A percentile compares a stretch with the other conserved stretches of the same genome.
Conservation (phyloP, 805 yeast species). For the Wickerhamia fluorescens region DNA sequence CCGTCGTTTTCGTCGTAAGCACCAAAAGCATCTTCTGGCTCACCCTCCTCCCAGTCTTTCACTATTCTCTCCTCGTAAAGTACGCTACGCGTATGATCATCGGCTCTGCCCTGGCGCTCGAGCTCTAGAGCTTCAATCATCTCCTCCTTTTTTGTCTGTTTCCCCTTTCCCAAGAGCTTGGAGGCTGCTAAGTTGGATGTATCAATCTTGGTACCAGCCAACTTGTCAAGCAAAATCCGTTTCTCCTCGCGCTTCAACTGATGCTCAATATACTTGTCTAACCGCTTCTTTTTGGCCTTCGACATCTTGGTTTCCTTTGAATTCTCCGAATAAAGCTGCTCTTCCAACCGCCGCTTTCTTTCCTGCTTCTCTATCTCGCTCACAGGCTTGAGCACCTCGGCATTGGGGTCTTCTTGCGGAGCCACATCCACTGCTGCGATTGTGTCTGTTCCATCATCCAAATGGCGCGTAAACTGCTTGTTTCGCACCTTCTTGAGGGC, state of each 20-base stretch:
- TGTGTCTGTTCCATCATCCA: conserved; percentile 24
- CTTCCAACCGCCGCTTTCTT: conserved; percentile 57
- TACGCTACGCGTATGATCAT: conserved; percentile 52
- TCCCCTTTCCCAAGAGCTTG: conserved; percentile 71
- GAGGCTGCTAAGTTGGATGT: conserved; percentile 64
- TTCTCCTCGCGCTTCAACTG: conserved; percentile 86
- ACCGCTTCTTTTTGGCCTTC: conserved; percentile 62
- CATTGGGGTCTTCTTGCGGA: conserved; percentile 40
- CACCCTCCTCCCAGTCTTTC: conserved; percentile 46
- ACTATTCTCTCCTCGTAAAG: conserved; percentile 64
- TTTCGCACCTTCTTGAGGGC: conserved; percentile 61
- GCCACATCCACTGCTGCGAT: conserved; percentile 3
- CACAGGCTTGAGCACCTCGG: conserved; percentile 56
- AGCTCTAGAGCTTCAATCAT: conserved; percentile 68
- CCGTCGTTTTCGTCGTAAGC: conserved; percentile 13
- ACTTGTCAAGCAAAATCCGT: conserved; percentile 64
- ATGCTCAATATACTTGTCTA: conserved; percentile 89
- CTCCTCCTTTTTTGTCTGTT: conserved; percentile 58
- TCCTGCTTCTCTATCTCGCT: conserved; percentile 55
- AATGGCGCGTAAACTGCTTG: conserved; percentile 54
- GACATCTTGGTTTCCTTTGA: conserved; percentile 60
- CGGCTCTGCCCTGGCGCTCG: conserved; percentile 66
- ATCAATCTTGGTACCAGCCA: conserved; percentile 63
- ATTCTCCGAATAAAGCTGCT: conserved; percentile 50
- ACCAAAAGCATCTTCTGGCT: conserved; percentile 8